Evolutionary conservation across 1,139 yeast species (phyloP).

Genomic region (Geotrichum aggregatum): DNA sequence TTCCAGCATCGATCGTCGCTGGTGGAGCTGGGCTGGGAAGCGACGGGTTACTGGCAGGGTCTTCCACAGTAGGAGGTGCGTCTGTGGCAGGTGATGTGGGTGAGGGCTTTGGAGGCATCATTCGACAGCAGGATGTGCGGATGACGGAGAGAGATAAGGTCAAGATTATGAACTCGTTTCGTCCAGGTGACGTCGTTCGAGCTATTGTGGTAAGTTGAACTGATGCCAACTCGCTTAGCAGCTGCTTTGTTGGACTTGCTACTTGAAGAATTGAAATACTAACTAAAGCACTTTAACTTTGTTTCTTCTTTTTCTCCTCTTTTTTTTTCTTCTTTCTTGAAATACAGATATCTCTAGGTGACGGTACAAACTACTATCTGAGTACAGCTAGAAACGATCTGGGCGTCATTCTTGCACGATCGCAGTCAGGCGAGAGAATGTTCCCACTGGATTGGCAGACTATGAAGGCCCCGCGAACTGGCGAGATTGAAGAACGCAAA

Average conservation of each 20-base stretch:
- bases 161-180: constrained; percentile 69
- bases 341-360: constrained; percentile 68
- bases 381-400: constrained; percentile 86
- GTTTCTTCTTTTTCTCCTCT: not conserved
- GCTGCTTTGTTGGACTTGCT: not conserved
- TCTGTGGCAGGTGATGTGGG: constrained; percentile 65
- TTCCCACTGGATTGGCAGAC: constrained; percentile 95
- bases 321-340: constrained; percentile 34
- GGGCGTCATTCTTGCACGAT: constrained; percentile 88
- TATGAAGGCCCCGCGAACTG: constrained; percentile 75
- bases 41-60: constrained; percentile 41
- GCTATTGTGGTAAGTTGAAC: constrained; percentile 46
- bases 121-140: constrained; percentile 83
- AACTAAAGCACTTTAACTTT: no score
- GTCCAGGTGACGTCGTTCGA: constrained; percentile 89
- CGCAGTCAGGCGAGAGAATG: constrained; percentile 66
- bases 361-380: constrained; percentile 84
- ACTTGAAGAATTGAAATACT: not conserved
- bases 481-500: constrained; percentile 73
- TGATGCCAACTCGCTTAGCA: not conserved
- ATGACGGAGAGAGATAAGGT: constrained; percentile 89
- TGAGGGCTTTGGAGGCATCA: constrained; percentile 86
- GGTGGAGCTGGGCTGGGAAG: constrained; percentile 35
- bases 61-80: constrained; percentile 32
- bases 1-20: constrained; percentile 19